Evolutionary conservation across 257 asterid genomes (phyloP), one percentile per base, ranked within the genome.

Genomic region (Nicotiana knightiana): DNA sequence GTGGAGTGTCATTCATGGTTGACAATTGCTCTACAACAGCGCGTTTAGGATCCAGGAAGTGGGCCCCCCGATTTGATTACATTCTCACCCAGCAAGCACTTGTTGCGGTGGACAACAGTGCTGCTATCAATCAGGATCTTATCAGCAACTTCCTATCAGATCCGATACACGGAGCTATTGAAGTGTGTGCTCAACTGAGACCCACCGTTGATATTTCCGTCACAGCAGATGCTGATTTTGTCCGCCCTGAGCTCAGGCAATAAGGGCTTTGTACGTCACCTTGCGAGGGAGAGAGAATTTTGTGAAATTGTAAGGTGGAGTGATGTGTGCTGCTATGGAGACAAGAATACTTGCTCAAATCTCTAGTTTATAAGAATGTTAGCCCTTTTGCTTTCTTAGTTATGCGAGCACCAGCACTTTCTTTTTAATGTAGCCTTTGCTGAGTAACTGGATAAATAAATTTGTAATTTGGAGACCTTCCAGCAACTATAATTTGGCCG

Each of bases 1-100:
- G 97, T 43, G 98, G 99, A n/a, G 99, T 95, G 12, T 91, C 99
- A 1, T 95, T 95, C 87, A 95, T 95, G 99, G 99, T 95, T 1
- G 99, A 95, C 85, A 95, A 95, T 85, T 95, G 99, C 81, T 95
- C 99, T 43, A 95, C 99, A 15, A 95, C 99, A 12, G 99, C 98
- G 12, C 88, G 98, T 2, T 70, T 93, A 84, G 99, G 99, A 35
- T 92, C 99, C 4, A 91, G 98, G 88, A 95, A 95, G 84, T 95
- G 99, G 98, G 98, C 99, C 4, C 97, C 98, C 5, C 85, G 98
- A 58, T 95, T 95, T 11, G 99, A 95, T 55, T 95, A 93, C 87
- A 84, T 91, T 80, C 91, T 95, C 59, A 95, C 97, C 21, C 99
- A 95, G 85, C 98, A 95, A 88, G 98, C 99, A 4, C 88, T 95